Evolutionary conservation across 345 rosid genomes (phyloP), one percentile per base, ranked within the genome.

Genomic region (Populus davidiana): DNA sequence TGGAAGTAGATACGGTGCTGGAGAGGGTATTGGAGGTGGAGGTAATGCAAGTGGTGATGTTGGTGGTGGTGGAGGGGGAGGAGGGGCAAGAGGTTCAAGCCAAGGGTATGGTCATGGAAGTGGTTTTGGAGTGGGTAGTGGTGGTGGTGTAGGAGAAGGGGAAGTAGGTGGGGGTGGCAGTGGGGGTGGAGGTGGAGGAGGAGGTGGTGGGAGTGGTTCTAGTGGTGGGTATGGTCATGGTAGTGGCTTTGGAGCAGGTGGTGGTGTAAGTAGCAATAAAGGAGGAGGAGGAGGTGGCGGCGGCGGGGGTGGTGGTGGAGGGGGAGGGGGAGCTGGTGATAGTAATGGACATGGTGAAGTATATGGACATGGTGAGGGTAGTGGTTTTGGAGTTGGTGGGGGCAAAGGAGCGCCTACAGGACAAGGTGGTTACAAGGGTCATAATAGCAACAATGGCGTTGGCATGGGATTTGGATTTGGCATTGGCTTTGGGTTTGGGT

Each of bases 401-500:
- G 36, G 36, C 36, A 33, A 33, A 33, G 36, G 5, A 33, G 36
- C 5, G 36, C 36, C 36, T 33, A 33, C 36, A 33, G 36, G 36
- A 33, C 36, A 33, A 33, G 35, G 63, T 2, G 69, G 67, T 39
- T 10, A 73, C 27, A 71, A 31, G 8, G 43, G 43, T 39, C 43
- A 39, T 39, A 39, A 39, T 8, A 39, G 43, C 10, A 39, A 39
- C 43, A 39, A 6, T 5, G 66, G 82, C 5, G 23, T 72, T 13
- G 36, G 44, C 70, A 31, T 81, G 13, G 84, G 86, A 41, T 81
- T 84, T 54, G 82, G 86, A 17, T 78, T 84, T 71, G 83, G 84
- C 20, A 52, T 84, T 70, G 87, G 87, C 14, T 50, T 84, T 70
- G 87, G 87, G 10, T 50, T 82, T 44, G 83, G 84, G 2, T 78